These are phyloP conservation scores for Yamadazyma phyllophila DNA, from an alignment of 805 yeast species.

Conservation along the genomic window DNA sequence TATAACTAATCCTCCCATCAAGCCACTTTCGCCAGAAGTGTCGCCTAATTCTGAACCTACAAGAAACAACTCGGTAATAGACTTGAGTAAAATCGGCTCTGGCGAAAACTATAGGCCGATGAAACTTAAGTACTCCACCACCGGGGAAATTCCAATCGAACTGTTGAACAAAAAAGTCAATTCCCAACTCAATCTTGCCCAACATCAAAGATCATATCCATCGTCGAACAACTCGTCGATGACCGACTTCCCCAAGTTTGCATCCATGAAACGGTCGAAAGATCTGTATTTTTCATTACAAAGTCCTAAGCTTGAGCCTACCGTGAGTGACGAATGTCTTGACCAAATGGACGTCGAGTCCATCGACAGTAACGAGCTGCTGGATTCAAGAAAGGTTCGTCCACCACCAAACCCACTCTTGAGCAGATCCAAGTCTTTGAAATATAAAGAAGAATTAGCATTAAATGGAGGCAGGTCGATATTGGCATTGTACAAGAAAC, in stretches of 20 bases:
- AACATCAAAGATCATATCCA: constrained; percentile 14
- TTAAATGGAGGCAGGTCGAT: constrained; percentile 13
- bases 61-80: constrained; percentile 39
- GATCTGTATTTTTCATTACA: constrained; percentile 29
- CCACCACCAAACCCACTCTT: constrained; percentile 10
- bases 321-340: constrained; percentile 1
- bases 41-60: constrained; percentile 44
- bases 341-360: constrained; percentile 11
- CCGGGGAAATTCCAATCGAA: constrained; percentile 39
- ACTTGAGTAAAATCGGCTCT: constrained; percentile 32
- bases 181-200: constrained; percentile 34
- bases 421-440: constrained; percentile 24
- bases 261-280: constrained; percentile 15
- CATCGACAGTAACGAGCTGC: constrained; percentile 10
- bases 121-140: constrained; percentile 35
- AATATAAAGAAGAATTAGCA: constrained; percentile 14
- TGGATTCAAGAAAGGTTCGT: neutral
- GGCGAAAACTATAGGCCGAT: constrained; percentile 39
- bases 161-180: constrained; percentile 39
- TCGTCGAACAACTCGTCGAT: constrained; percentile 17
- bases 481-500: constrained; percentile 15
- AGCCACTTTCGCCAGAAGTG: constrained; percentile 40
- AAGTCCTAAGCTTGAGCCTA: constrained; percentile 5
- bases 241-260: constrained; percentile 18
- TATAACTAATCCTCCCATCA: constrained; percentile 29